Evolutionary conservation across 305 asterid species (phyloP).

Genomic region (Euphrasia arctica): DNA sequence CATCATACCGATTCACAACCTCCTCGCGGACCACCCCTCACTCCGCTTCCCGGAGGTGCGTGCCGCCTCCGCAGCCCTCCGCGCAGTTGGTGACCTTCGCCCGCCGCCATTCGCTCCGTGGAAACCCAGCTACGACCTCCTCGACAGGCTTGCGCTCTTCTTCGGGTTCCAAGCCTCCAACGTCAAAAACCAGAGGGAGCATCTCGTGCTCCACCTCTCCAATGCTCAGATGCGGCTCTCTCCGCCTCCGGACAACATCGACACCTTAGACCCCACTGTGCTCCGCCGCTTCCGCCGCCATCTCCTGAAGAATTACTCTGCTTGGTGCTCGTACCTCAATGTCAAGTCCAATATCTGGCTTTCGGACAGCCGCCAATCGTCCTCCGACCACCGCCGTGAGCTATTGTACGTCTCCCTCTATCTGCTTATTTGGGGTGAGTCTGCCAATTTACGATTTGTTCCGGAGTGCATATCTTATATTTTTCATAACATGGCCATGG

Average conservation of each 20-base stretch:
- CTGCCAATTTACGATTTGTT: conserved; percentile 83
- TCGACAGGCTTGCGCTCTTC: conserved; percentile 85
- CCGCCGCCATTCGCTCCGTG: conserved; percentile 72
- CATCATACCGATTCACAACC: conserved; percentile 81
- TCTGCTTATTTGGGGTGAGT: conserved; percentile 95
- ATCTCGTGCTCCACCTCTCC: conserved; percentile 78
- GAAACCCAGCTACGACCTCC: conserved; percentile 73
- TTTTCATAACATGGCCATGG: conserved; percentile 93
- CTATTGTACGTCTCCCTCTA: conserved; percentile 75
- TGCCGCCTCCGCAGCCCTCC: conserved; percentile 78
- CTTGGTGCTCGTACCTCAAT: conserved; percentile 83
- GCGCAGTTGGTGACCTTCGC: conserved; percentile 84
- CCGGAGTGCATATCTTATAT: conserved; percentile 87
- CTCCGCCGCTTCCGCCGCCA: conserved; percentile 77
- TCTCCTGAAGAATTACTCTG: conserved; percentile 62
- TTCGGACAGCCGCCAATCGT: conserved; percentile 40
- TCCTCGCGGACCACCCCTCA: conserved; percentile 93
- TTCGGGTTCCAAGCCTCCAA: conserved; percentile 85
- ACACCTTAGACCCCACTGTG: conserved; percentile 61
- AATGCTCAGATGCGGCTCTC: conserved; percentile 67
- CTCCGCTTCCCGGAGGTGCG: conserved; percentile 91
- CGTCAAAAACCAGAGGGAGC: conserved; percentile 89
- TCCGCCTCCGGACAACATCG: conserved; percentile 64
- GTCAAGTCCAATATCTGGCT: conserved; percentile 75
- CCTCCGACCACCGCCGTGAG: conserved; percentile 70